These are phyloP conservation scores for Arctium minus DNA, from an alignment of 129 eudicot genomes.

Conservation along the genomic window DNA sequence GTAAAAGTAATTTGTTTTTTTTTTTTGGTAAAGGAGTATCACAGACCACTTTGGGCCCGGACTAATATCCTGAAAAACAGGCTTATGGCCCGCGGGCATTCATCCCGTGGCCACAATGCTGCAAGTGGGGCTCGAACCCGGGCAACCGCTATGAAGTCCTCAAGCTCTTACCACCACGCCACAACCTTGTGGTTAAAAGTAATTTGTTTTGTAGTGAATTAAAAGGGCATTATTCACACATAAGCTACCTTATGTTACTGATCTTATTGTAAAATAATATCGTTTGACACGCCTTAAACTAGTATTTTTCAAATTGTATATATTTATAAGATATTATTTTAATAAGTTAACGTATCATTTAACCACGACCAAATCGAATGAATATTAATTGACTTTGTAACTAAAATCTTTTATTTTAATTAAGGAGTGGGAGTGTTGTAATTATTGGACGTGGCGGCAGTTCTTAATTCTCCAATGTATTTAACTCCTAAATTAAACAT, in stretches of 20 bases:
- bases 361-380: neutral
- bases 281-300: neutral
- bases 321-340: neutral
- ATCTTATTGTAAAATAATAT: neutral
- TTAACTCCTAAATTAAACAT: neutral
- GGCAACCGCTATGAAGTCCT: no score
- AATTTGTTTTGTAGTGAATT: no score
- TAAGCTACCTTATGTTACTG: neutral
- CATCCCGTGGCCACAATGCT: no score
- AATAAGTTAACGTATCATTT: neutral
- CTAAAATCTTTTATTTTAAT: neutral
- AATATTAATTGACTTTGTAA: constrained; percentile 6
- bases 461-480: constrained; percentile 8
- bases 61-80: no score
- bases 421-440: constrained; percentile 25
- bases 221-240: no score
- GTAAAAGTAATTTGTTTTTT: no score
- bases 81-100: no score
- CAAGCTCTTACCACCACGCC: no score
- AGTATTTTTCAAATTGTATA: neutral
- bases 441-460: constrained; percentile 9
- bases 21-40: no score
- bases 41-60: no score
- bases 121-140: no score
- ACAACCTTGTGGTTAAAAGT: no score